A percentile compares a stretch with the other conserved stretches of the same genome.
Conservation (phyloP, 2,329 filamentous ascomycete genomes). For the Fusarium sterilihyphosum region DNA sequence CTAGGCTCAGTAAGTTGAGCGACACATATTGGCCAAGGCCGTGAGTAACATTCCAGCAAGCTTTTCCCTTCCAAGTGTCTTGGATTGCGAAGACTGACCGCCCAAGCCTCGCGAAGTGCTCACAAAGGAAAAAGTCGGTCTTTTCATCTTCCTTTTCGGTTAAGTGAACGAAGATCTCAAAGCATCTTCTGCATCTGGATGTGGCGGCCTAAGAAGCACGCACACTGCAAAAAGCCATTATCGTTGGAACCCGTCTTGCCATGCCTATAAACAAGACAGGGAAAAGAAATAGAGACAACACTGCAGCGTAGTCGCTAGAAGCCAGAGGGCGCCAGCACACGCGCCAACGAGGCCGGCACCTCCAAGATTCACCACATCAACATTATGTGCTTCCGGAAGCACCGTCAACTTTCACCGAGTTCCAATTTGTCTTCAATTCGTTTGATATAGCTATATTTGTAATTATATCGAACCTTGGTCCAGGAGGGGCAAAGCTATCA, state of each 20-base stretch:
- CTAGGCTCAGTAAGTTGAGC: conserved; percentile 36
- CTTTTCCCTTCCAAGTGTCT: background rate
- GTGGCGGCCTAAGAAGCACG: background rate
- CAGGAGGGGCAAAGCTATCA: conserved; percentile 28
- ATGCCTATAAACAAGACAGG: conserved; percentile 29
- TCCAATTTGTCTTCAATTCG: conserved; percentile 24
- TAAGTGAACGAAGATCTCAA: conserved; percentile 2
- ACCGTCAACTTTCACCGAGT: conserved; percentile 23
- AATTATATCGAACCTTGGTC: conserved; percentile 12
- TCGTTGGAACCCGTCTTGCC: conserved; percentile 27
- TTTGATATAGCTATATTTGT: conserved; percentile 12
- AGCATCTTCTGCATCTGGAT: background rate
- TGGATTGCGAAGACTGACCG: conserved; percentile 10
- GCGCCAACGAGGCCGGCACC: background rate
- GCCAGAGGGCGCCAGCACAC: conserved; percentile 16
- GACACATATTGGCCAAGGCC: conserved; percentile 24
- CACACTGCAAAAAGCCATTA: conserved; percentile 13
- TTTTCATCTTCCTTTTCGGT: background rate
- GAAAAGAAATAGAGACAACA: background rate
- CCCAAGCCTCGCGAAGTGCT: conserved; percentile 6
- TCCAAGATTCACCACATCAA: conserved; percentile 7
- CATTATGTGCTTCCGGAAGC: conserved; percentile 6
- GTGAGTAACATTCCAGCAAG: conserved; percentile 39
- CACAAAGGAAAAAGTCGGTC: background rate
- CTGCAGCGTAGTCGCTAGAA: background rate